A percentile compares a stretch with the other conserved stretches of the same genome.
phyloP scores from a whole-genome alignment of 176 grass and related monocot species.

The Oryza glumipatula region DNA sequence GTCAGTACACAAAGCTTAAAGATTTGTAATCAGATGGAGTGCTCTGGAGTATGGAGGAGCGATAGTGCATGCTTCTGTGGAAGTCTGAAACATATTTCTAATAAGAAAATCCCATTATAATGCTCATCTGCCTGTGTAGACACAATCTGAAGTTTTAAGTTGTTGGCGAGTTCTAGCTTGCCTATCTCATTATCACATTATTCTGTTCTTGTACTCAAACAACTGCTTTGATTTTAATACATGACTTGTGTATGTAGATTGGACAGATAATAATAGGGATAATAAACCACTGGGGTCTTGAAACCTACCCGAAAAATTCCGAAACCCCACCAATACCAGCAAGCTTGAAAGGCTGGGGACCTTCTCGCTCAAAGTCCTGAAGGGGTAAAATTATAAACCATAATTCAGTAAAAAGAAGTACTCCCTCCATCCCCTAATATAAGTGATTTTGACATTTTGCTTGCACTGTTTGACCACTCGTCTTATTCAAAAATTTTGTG shows the following conservation, averaged over 20 bases:
- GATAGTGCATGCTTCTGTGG: background rate
- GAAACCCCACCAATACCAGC: slow-evolving; percentile 88
- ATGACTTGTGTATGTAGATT: background rate
- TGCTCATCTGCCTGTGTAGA: background rate
- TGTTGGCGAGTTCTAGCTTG: slow-evolving; percentile 8
- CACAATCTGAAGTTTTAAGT: background rate
- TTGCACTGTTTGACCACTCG: too few relatives aligned
- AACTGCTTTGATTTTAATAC: background rate
- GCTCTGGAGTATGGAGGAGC: background rate
- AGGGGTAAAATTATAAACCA: background rate
- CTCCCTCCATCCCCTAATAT: too few relatives aligned
- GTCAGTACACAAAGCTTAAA: background rate
- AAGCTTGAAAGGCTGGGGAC: slow-evolving; percentile 88
- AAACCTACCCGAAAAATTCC: slow-evolving; percentile 88
- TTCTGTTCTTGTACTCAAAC: background rate
- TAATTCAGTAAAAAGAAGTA: slow-evolving; percentile 8
- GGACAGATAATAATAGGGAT: slow-evolving; percentile 8
- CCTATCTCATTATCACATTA: background rate
- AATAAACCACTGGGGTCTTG: background rate
- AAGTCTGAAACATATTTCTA: slow-evolving; percentile 8
- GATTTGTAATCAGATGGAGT: background rate
- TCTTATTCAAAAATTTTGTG: too few relatives aligned
- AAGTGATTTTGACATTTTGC: too few relatives aligned
- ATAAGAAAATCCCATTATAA: slow-evolving; percentile 2
- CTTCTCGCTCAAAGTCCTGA: slow-evolving; percentile 90